Base-by-base conservation (phyloP, 306 rosid species). In the Abrus precatorius region DNA sequence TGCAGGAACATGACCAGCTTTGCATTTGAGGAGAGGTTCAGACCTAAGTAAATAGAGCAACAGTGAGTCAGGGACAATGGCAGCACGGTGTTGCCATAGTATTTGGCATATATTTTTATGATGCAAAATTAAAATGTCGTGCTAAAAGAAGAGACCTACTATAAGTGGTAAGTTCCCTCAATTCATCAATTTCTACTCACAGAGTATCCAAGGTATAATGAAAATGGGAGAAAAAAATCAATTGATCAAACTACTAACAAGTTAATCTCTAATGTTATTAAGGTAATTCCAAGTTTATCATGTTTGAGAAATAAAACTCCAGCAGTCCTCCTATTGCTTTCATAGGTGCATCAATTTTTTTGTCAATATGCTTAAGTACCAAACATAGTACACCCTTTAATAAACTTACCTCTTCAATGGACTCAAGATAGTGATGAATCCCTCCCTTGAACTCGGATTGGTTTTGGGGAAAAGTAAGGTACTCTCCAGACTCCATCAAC, bases 351-450 rank as follows among this genome's bases (percentile, higher is more conserved):
- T 65, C 34, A 14, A 65, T 65, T 65, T 27, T 65, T 40, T 65
- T n/a, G 71, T 41, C 50, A 9, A 38, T 54, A 82, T 69, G 40
- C 66, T 75, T 53, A 76, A 69, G 77, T 40, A 41, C 60, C 45
- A 60, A 82, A 76, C 60, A 79, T 50, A 54, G 45, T 54, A 59
- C 59, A 72, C 33, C 53, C 47, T 6, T 2, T 2, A 34, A 73
- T 6, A 89, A 47, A 62, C 55, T 83, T 61, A 93, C 98, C 90
- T 95, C 99, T 87, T 93, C 99, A 76, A 93, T 90, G 84, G 91
- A 93, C 82, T 95, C 97, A n/a, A 95, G 94, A 82, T 95, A 93
- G 88, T 93, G 98, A 75, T 82, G 83, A 83, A 93, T 76, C 74
- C 98, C 98, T 60, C 99, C 98, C 72, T 85, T 90, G 78, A 93